Base-by-base conservation (phyloP, 495 filamentous ascomycete species). In the Aspergillus mulundensis region DNA sequence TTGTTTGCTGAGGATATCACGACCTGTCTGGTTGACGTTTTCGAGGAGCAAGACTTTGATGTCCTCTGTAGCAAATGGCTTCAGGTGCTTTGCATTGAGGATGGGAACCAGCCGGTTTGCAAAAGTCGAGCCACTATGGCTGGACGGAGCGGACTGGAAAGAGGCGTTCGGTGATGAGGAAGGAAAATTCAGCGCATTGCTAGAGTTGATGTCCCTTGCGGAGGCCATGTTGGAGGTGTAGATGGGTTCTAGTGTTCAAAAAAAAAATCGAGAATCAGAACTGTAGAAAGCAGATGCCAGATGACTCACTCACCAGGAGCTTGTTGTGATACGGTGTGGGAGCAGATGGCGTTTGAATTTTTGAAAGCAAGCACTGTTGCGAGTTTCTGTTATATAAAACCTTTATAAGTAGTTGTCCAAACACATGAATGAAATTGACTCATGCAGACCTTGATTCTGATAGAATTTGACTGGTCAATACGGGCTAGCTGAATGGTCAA, bases 11-110 rank as follows among this genome's bases (percentile, higher is more conserved):
- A 99, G 77, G 32, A 96, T 89, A 18, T 95, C 87, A 64, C 80
- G 77, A 12, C 93, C 94, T 19, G 90, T 91, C 71, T 90, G 79
- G 69, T 97, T 97, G 54, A 99, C 87, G 73, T 97, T 97, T 72
- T 99, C 95, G 21, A 99, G 76, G 7, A 99, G 80, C 54, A 99
- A 77, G 38, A 99, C 95, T 75, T 96, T 97, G 70, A 99, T 88
- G 63, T 97, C 93, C 66, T 89, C 82, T 5, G 91, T 94, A 58
- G 90, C 86, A 71, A 99, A 99, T 19, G 95, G 95, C 74, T 97
- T 97, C 62, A 97, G 74, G 50, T 87, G 89, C 72, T 95, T 96
- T 18, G 84, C 76, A 42, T 71, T 70, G 58, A 65, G 56, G 24
- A 69, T 48, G 38, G 77, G 67, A 30, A 67, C 65, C 14, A 61